Base-by-base conservation (phyloP, 2,329 filamentous ascomycete species). In the Pyricularia sp. region DNA sequence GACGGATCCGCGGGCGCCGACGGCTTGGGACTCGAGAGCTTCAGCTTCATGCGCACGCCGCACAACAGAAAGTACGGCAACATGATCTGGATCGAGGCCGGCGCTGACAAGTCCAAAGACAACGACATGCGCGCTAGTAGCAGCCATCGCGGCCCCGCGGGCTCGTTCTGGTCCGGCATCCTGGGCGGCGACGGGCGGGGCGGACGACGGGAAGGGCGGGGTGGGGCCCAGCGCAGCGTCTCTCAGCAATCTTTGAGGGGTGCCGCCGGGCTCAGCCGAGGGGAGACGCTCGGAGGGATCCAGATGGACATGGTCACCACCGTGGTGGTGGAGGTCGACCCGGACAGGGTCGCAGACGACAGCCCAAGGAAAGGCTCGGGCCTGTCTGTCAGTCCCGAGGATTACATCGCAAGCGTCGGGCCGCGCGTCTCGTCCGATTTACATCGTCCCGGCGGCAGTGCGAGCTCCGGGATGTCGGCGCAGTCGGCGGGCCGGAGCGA, bases 11-110 rank as follows among this genome's bases (percentile, higher is more conserved):
- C 67, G 17, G 69, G 76, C 68, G 77, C 78, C 2, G 73, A 75
- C 1, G 79, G 78, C 6, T 81, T 81, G 0, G 85, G 85, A 0
- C 66, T 81, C 42, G 76, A 76, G n/a, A 81, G 78, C 0, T 80
- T 80, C 36, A 72, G 75, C 10, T 76, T 77, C 69, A 74, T 77
- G 73, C 68, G 75, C 33, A 77, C 76, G 59, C 75, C 75, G 31
- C 71, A 66, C 26, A 73, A 70, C 28, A 68, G 76, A 31, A 70
- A 69, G 25, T 76, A 72, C 65, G 76, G 76, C 30, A 77, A 78
- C 65, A 74, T 77, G 66, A 70, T 77, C 10, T 78, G 76, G 76
- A 74, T 76, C 6, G 73, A 76, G 28, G 76, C 20, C 65, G 42
- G 26, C 36, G 36, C 28, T 26, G 42, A 50, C 20, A 69, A 70